A percentile compares a stretch with the other conserved stretches of the same genome.
Evolutionary conservation across 2,329 filamentous ascomycete species (phyloP).

Genomic region (Grosmannia huntii): DNA sequence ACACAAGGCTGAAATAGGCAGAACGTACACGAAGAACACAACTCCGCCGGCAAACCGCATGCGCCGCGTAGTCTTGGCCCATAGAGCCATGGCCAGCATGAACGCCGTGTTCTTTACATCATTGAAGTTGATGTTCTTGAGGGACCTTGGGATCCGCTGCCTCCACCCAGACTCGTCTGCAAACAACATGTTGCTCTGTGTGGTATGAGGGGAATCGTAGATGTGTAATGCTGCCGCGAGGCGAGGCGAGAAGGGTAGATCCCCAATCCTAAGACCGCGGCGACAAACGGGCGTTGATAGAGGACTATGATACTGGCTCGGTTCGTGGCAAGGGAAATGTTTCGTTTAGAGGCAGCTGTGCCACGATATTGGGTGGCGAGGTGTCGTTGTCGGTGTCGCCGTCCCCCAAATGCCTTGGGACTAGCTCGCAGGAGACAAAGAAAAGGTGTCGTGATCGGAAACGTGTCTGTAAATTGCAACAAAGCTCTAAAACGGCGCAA

Average conservation of each 20-base stretch:
- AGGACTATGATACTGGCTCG: not conserved
- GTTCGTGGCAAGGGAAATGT: not conserved
- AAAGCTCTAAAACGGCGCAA: not conserved
- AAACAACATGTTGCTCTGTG: not conserved
- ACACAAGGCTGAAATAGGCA: not conserved
- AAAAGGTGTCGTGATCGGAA: not conserved
- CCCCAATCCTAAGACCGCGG: not conserved
- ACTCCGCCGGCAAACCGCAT: constrained; percentile 19
- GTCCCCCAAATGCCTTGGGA: not conserved
- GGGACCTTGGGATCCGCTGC: not conserved
- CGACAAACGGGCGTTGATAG: not conserved
- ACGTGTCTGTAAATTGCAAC: not conserved
- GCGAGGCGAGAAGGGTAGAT: not conserved
- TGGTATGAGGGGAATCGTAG: not conserved
- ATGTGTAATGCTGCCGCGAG: not conserved
- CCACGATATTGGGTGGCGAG: not conserved
- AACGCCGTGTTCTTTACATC: constrained; percentile 4
- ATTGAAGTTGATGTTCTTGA: constrained; percentile 5
- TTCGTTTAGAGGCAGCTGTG: not conserved
- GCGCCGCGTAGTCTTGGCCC: constrained; percentile 22
- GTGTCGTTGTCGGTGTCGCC: not conserved
- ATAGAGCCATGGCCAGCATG: constrained; percentile 15
- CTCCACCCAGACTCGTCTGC: not conserved
- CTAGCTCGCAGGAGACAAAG: not conserved
- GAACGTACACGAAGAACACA: constrained; percentile 21